A percentile compares a stretch with the other conserved stretches of the same genome.
Evolutionary conservation across 1,284 basidiomycete species (phyloP).

Genomic region (Ustilago nuda): DNA sequence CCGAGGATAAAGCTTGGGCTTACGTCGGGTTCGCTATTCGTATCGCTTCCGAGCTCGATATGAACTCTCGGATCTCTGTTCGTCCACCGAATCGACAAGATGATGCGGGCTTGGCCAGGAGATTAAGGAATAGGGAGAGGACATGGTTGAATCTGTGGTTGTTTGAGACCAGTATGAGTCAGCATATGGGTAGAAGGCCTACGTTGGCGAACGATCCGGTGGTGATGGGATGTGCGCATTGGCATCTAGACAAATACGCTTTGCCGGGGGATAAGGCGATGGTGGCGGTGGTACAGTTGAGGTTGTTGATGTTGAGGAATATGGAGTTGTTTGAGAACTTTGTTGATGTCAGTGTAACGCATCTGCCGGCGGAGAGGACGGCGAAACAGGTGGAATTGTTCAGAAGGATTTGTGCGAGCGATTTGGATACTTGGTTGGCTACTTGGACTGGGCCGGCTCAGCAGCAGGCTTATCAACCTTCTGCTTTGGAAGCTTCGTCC

Average conservation of each 20-base stretch:
- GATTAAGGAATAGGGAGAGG: conserved; percentile 45
- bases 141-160: conserved; percentile 59
- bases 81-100: conserved; percentile 26
- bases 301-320: conserved; percentile 43
- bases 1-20: conserved; percentile 52
- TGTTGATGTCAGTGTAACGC: conserved; percentile 19
- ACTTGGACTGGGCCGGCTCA: conserved; percentile 40
- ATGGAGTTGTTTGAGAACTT: conserved; percentile 53
- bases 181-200: conserved; percentile 53
- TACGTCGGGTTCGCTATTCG: conserved; percentile 51
- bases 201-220: conserved; percentile 55
- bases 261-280: conserved; percentile 48
- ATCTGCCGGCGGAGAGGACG: conserved; percentile 19
- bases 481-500: not conserved
- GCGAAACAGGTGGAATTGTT: conserved; percentile 53
- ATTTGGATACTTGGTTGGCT: conserved; percentile 53
- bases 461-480: not conserved
- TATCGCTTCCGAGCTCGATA: conserved; percentile 55
- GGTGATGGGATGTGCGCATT: conserved; percentile 48
- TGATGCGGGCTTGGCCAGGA: conserved; percentile 25
- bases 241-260: conserved; percentile 52
- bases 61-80: conserved; percentile 43
- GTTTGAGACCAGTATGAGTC: conserved; percentile 52
- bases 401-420: conserved; percentile 30
- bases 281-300: conserved; percentile 52